A percentile compares a stretch with the other conserved stretches of the same genome.
These are phyloP conservation scores for Auricularia auricula-judae DNA, from an alignment of 768 basidiomycete species.

Conservation along the genomic window DNA sequence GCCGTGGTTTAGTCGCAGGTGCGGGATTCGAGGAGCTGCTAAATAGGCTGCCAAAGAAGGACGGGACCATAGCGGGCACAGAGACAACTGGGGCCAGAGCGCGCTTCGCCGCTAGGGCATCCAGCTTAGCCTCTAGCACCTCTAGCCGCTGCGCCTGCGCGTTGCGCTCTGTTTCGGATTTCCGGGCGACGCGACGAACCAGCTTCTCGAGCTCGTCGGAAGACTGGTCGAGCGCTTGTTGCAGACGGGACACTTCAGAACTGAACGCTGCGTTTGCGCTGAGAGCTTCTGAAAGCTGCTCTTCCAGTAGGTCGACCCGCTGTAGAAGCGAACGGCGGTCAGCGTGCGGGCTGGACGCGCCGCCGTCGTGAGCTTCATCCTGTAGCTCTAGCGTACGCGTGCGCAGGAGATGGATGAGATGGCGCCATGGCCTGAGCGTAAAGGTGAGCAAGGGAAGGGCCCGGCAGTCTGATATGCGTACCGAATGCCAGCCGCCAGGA, in stretches of 20 bases:
- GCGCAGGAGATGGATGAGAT: not conserved
- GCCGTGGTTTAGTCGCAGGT: not conserved
- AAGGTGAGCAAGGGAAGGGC: not conserved
- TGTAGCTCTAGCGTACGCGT: not conserved
- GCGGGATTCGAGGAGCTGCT: not conserved
- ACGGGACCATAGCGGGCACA: not conserved
- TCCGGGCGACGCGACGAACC: not conserved
- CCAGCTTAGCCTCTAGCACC: not conserved
- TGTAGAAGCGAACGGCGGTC: not conserved
- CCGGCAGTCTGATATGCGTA: not conserved
- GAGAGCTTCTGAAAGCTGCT: not conserved
- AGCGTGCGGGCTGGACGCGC: not conserved
- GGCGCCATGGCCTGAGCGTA: not conserved
- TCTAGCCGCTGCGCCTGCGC: not conserved
- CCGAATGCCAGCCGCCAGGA: not conserved
- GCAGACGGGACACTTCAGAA: not conserved
- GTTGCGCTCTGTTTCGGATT: not conserved
- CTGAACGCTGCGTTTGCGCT: not conserved
- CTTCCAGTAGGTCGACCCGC: not conserved
- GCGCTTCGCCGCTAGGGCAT: not conserved
- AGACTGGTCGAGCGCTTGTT: not conserved
- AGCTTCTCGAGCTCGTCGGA: not conserved
- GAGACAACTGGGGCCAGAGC: not conserved
- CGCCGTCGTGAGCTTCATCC: not conserved
- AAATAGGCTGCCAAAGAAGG: not conserved